Base-by-base conservation (phyloP, 2,329 filamentous ascomycete species). In the Stagonosporopsis rhizophila region DNA sequence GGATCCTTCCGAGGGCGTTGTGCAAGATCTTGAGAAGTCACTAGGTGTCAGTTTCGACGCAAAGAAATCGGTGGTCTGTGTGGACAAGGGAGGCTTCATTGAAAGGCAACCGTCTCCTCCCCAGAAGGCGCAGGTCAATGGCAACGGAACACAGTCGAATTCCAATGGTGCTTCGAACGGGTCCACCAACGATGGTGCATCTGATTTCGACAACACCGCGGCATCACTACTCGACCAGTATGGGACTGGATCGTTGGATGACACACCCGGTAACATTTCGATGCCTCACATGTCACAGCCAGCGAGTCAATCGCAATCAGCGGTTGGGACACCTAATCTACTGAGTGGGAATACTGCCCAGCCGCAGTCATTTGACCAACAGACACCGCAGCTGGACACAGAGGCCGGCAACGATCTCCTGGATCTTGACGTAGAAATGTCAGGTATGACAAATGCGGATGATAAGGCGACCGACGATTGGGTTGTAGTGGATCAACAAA, bases 1-100 rank as follows among this genome's bases (percentile, higher is more conserved):
- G 3, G 77, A 77, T 7, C 86, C 85, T 8, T 80, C 93, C 12
- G 89, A 92, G 23, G 87, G 91, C 49, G 87, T 97, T 35, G 83
- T 93, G 22, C 82, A 85, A 38, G 86, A 91, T 51, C 85, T 96
- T 1, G 91, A 96, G 77, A 79, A 82, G 46, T 79, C 86, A 2
- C 82, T 90, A n/a, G 87, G 87, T 17, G 87, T 87, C 52, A 87
- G 85, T 60, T 85, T 91, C 39, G 82, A 84, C 34, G 80, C 83
- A 23, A 85, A 90, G 49, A 84, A 87, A 45, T 82, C 85, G 22
- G 82, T 94, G 7, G 82, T 85, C 34, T 88, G 91, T 41, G 83
- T 96, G 39, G 87, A 95, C 68, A 89, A 90, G 67, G 92, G 92
- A 44, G 92, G 92, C 2, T 85, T 86, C 46, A 77, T 80, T 30